A percentile compares a stretch with the other conserved stretches of the same genome.
These are phyloP conservation scores for Nakataea oryzae DNA, from an alignment of 2,329 filamentous ascomycete species.

Conservation along the genomic window DNA sequence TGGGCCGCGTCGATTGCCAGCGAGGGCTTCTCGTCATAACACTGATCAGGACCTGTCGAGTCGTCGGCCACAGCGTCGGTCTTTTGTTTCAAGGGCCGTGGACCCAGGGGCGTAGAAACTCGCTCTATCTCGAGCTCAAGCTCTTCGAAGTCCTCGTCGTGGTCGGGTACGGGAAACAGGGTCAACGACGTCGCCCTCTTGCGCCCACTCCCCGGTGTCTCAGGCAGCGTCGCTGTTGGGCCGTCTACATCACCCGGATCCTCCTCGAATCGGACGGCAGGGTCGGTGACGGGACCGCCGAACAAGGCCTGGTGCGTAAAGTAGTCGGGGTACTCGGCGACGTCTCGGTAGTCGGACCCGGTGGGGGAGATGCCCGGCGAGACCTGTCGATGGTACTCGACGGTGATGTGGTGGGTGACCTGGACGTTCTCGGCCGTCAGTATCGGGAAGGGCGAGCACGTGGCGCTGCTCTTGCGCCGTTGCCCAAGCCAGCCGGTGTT, in stretches of 20 bases:
- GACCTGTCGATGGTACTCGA: background rate
- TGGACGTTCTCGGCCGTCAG: background rate
- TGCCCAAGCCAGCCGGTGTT: background rate
- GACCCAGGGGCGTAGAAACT: background rate
- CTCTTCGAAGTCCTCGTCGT: background rate
- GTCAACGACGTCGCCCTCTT: background rate
- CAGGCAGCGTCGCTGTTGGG: background rate
- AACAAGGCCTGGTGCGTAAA: background rate
- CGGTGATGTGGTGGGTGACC: slow-evolving; percentile 2
- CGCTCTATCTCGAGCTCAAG: background rate
- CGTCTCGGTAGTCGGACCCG: background rate
- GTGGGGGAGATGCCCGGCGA: background rate
- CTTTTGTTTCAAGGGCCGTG: background rate
- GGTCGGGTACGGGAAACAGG: background rate
- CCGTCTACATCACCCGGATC: too few species aligned
- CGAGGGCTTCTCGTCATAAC: background rate
- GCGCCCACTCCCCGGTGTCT: background rate
- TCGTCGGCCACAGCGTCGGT: too few species aligned
- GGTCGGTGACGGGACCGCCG: background rate
- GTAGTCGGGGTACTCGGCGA: background rate
- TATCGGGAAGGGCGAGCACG: background rate
- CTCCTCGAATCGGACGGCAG: background rate
- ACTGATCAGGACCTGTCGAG: background rate
- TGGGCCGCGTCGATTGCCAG: background rate
- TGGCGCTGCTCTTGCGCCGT: background rate